Evolutionary conservation across 257 asterid species (phyloP).

Genomic region (Solanum bulbocastanum): DNA sequence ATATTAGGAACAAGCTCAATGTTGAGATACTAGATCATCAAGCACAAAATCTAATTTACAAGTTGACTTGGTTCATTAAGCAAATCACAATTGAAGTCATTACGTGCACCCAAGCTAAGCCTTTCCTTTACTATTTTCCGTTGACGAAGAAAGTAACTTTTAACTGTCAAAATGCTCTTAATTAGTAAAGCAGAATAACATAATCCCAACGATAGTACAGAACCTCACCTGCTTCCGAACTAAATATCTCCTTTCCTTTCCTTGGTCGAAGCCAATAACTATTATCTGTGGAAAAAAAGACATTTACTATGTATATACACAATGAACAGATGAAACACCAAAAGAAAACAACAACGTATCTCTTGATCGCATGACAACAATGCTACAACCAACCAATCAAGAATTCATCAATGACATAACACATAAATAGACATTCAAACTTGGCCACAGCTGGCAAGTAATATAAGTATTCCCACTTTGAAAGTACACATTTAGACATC

Average conservation of each 20-base stretch:
- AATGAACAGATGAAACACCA: background rate
- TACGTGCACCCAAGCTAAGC: too few relatives aligned
- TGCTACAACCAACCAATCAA: background rate
- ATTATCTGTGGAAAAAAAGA: background rate
- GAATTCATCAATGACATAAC: background rate
- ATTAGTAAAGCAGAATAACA: background rate
- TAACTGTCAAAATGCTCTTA: background rate
- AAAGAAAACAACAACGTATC: background rate
- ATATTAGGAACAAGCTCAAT: background rate
- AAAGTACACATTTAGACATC: background rate
- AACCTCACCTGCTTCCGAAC: background rate
- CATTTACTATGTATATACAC: background rate
- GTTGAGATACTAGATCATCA: background rate
- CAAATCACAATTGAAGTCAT: background rate
- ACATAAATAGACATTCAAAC: background rate
- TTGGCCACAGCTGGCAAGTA: background rate
- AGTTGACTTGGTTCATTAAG: background rate
- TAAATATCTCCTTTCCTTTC: background rate
- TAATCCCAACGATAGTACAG: background rate
- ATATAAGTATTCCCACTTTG: background rate
- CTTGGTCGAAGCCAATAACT: background rate
- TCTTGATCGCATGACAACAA: background rate
- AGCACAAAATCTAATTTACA: background rate
- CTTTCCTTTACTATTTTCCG: background rate
- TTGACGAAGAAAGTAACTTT: background rate